Evolutionary conservation across 192 early-diverging fungal genomes (phyloP).

Genomic region (Gonapodya prolifera): DNA sequence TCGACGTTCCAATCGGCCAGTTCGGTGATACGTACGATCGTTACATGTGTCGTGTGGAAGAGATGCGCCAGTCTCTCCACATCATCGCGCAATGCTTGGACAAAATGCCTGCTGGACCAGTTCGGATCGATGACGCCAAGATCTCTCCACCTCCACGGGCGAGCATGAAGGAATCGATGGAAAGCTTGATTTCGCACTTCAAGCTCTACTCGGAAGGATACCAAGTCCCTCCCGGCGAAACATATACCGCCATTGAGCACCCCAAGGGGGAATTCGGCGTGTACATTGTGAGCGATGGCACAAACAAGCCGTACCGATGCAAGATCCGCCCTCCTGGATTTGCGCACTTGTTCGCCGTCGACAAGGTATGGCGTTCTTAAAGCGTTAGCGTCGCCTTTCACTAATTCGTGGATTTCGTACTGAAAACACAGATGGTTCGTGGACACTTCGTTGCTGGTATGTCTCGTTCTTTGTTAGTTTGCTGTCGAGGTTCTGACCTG

Average conservation of each 20-base stretch:
- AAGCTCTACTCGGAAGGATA: conserved; percentile 99
- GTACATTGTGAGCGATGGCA: conserved; percentile 84
- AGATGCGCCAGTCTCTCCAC: conserved; percentile 93
- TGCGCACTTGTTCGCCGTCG: conserved; percentile 78
- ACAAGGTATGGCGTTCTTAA: conserved; percentile 81
- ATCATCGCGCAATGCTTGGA: conserved; percentile 95
- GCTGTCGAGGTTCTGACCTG: neutral
- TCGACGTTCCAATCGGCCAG: conserved; percentile 90
- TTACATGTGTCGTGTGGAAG: conserved; percentile 93
- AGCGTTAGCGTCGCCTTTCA: conserved; percentile 74
- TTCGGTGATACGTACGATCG: conserved; percentile 89
- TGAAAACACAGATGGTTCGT: conserved; percentile 79
- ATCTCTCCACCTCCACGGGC: conserved; percentile 83
- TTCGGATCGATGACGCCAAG: conserved; percentile 97
- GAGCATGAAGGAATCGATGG: conserved; percentile 98
- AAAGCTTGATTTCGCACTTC: conserved; percentile 97
- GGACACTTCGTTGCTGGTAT: conserved; percentile 90
- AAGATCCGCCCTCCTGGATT: conserved; percentile 96
- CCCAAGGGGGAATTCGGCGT: conserved; percentile 99
- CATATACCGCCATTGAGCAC: conserved; percentile 93
- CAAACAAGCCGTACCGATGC: conserved; percentile 91
- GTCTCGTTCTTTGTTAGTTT: conserved; percentile 13
- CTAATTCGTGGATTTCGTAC: neutral
- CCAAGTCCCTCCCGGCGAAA: conserved; percentile 92
- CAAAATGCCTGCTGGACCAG: conserved; percentile 85